A percentile compares a stretch with the other conserved stretches of the same genome.
These are phyloP conservation scores for Termitomyces eurrhizus DNA, from an alignment of 768 basidiomycete genomes.

Conservation along the genomic window DNA sequence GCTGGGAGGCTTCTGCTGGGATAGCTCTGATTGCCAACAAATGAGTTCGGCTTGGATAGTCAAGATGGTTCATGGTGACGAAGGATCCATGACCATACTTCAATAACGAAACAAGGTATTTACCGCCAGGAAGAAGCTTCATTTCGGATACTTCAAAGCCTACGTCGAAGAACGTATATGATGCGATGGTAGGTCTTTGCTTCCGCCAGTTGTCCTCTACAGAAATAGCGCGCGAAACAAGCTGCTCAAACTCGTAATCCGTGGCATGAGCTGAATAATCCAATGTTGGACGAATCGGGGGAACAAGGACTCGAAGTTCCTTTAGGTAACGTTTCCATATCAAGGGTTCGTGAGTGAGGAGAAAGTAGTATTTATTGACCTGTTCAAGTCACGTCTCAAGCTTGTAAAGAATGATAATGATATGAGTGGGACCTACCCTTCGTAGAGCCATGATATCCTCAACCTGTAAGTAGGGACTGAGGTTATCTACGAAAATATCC, in stretches of 20 bases:
- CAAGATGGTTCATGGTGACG: constrained; percentile 31
- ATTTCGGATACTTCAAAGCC: constrained; percentile 25
- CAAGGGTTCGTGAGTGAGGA: no score
- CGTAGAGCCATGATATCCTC: constrained; percentile 48
- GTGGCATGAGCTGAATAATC: no score
- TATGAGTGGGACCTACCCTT: constrained; percentile 26
- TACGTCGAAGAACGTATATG: constrained; percentile 7
- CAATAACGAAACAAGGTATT: constrained; percentile 49
- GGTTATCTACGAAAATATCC: constrained; percentile 34
- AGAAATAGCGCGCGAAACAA: constrained; percentile 57
- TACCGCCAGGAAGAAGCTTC: constrained; percentile 51
- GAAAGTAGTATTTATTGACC: no score
- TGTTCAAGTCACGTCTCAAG: no score
- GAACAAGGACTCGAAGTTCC: no score
- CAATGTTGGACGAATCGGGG: no score
- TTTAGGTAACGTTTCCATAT: no score
- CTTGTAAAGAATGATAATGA: no score
- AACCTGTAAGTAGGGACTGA: constrained; percentile 37
- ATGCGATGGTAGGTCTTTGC: constrained; percentile 30
- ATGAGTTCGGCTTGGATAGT: constrained; percentile 38
- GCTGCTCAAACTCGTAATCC: constrained; percentile 36
- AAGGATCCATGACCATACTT: constrained; percentile 45
- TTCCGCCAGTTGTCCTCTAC: constrained; percentile 58
- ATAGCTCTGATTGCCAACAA: constrained; percentile 48
- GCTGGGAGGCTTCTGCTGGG: constrained; percentile 46